Evolutionary conservation across 169 alveolate genomes (phyloP).

Genomic region (Plasmodium sp.): DNA sequence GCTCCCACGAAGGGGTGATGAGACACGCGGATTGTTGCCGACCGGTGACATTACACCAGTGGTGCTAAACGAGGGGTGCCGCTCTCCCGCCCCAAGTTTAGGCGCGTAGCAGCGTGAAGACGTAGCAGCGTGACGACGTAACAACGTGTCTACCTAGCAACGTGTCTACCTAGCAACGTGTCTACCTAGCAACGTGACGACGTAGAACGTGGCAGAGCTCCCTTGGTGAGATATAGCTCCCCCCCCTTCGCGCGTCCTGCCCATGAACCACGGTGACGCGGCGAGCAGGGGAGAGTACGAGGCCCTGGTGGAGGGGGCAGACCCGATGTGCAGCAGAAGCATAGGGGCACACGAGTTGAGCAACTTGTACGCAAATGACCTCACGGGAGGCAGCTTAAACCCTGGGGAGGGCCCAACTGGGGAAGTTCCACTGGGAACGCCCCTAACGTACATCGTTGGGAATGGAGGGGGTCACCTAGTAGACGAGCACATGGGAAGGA

Average conservation of each 20-base stretch:
- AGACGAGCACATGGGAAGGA: not conserved
- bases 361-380: slow-evolving; percentile 16
- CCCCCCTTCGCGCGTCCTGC: not conserved
- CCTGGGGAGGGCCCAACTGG: not conserved
- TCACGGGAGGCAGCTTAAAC: not conserved
- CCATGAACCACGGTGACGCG: slow-evolving; percentile 1
- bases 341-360: not conserved
- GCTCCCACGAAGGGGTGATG: not conserved
- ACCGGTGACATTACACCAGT: not conserved
- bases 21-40: not conserved
- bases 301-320: not conserved
- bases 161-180: not conserved
- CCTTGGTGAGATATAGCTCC: not conserved
- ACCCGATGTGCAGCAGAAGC: not conserved
- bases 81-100: not conserved
- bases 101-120: not conserved
- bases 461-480: not conserved
- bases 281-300: slow-evolving; percentile 18
- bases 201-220: not conserved
- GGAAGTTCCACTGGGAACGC: slow-evolving; percentile 11
- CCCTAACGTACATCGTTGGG: slow-evolving; percentile 29
- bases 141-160: not conserved
- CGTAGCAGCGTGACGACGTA: not conserved
- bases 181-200: not conserved
- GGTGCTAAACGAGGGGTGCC: not conserved